Evolutionary conservation across 1,139 yeast genomes (phyloP), one percentile per base, ranked within the genome.

Genomic region (Candida freyschussii): DNA sequence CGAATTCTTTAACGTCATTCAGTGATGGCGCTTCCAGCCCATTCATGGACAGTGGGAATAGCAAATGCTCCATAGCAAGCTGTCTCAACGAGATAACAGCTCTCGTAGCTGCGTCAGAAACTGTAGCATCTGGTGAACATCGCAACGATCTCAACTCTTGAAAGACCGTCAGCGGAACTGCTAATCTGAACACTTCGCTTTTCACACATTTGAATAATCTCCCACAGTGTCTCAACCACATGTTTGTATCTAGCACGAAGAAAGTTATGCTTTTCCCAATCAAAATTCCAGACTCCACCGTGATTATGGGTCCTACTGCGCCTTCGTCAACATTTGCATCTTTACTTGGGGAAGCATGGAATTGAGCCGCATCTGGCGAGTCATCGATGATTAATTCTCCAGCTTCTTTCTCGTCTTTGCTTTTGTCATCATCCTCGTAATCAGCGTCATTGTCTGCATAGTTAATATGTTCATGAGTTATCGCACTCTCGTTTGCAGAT

Each of bases 141-240:
- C 93, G 60, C 41, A 82, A 59, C n/a, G 84, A 78, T 46, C 91
- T 61, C 39, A 82, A 60, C 48, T 82, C 93, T 60, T 82, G 93
- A 52, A 82, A 82, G 8, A 83, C 86, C 19, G 83, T 79, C 39
- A 82, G 60, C 26, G 93, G 89, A 7, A 82, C 75, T 50, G 67
- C 74, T 58, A 56, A 69, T 56, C 58, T 74, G 46, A 82, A 65
- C 3, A 79, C 71, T 10, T 69, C 69, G 44, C 73, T 73, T 23
- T 79, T 65, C 12, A 81, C 74, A 48, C 85, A 74, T 53, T 82
- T 82, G 61, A 70, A 82, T 19, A 82, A 66, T 39, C 81, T 67
- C 2, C 91, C 93, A 54, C 87, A 81, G 52, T 81, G 89, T 47
- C 82, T 79, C 43, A 82, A 62, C 91, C 91, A 82, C 40, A 82